phyloP scores from a whole-genome alignment of 768 basidiomycete genomes.

The Tylopilus sp. region DNA sequence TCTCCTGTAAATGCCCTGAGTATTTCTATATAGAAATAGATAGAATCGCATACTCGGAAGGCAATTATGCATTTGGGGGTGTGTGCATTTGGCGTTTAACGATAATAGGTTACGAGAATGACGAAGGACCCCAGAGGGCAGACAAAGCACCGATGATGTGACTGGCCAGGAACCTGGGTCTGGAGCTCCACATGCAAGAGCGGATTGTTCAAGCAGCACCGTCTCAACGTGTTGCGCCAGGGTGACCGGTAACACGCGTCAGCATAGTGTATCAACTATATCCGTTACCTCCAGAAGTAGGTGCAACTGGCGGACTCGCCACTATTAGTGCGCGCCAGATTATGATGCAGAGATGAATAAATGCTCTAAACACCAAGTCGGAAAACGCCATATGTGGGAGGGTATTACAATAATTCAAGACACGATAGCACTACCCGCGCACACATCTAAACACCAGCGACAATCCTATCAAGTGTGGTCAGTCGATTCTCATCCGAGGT shows the following conservation, averaged over 20 bases:
- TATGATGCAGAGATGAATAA: constrained; percentile 8
- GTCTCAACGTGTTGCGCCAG: not conserved
- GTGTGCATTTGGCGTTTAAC: too few relatives aligned
- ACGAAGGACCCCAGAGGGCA: too few relatives aligned
- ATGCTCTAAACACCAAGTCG: constrained; percentile 19
- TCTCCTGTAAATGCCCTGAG: too few relatives aligned
- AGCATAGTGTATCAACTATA: too few relatives aligned
- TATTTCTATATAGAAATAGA: too few relatives aligned
- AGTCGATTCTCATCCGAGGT: constrained; percentile 11
- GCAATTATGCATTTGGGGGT: too few relatives aligned
- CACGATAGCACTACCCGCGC: constrained; percentile 2
- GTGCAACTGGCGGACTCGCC: not conserved
- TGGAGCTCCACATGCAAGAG: too few relatives aligned
- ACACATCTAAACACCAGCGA: constrained; percentile 52
- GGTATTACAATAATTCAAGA: constrained; percentile 29
- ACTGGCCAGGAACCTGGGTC: too few relatives aligned
- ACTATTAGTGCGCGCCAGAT: not conserved
- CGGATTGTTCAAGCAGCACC: too few relatives aligned
- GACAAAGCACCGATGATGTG: too few relatives aligned
- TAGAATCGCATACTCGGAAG: too few relatives aligned
- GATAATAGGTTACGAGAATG: too few relatives aligned
- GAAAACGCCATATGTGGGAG: constrained; percentile 22
- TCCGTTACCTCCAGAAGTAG: not conserved
- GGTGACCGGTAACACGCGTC: not conserved
- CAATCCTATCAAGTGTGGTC: constrained; percentile 42